These are phyloP conservation scores for Penicillium herquei DNA, from an alignment of 495 filamentous ascomycete genomes.

Conservation along the genomic window DNA sequence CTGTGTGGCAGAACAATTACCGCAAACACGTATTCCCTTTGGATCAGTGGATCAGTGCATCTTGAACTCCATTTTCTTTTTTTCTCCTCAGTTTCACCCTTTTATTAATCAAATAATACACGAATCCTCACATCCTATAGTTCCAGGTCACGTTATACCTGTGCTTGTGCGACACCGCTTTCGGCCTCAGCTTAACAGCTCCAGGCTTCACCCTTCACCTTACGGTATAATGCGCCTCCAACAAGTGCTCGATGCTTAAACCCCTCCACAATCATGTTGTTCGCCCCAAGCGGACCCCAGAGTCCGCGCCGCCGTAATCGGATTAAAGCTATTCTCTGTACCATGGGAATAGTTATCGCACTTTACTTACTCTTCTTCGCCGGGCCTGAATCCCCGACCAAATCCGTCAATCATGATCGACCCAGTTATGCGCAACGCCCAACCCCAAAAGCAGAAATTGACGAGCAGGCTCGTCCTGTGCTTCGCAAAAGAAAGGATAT, in stretches of 20 bases:
- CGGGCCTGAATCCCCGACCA: slow-evolving; percentile 12
- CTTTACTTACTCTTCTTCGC: slow-evolving; percentile 44
- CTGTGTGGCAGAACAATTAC: not conserved
- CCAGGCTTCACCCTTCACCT: slow-evolving; percentile 1
- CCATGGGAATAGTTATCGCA: slow-evolving; percentile 39
- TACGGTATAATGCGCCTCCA: slow-evolving; percentile 3
- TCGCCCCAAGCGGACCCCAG: slow-evolving; percentile 37
- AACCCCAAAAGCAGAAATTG: slow-evolving; percentile 16
- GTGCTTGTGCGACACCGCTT: not conserved
- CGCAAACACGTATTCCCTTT: not conserved
- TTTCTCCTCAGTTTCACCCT: not conserved
- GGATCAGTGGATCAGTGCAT: no score
- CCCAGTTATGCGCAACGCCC: slow-evolving; percentile 24
- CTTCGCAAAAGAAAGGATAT: slow-evolving; percentile 40
- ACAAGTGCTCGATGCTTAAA: slow-evolving; percentile 1
- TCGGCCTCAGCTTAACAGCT: not conserved
- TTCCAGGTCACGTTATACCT: not conserved
- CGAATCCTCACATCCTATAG: not conserved
- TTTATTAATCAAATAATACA: not conserved
- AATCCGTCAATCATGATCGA: slow-evolving; percentile 13
- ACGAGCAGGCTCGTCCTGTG: slow-evolving; percentile 30
- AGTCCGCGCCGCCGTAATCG: slow-evolving; percentile 43
- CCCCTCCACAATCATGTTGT: slow-evolving; percentile 28
- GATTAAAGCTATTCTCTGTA: slow-evolving; percentile 42
- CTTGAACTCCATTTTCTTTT: not conserved